A percentile compares a stretch with the other conserved stretches of the same genome.
Evolutionary conservation across 805 yeast species (phyloP).

Genomic region (Kuraishia ogatae): DNA sequence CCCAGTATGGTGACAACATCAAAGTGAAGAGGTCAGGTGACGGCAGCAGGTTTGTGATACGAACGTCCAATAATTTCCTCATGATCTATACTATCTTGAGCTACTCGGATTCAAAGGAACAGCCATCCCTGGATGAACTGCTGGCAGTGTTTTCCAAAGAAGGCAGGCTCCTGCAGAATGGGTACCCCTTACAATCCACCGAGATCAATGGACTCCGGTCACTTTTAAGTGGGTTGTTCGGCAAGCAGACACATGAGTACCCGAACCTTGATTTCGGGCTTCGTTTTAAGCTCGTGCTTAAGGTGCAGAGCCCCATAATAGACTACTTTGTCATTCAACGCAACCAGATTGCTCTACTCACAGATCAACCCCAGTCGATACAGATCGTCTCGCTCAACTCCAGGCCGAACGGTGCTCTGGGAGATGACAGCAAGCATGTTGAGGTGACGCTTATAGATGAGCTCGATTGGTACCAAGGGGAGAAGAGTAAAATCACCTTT

Average conservation of each 20-base stretch:
- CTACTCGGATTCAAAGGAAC: constrained; percentile 9
- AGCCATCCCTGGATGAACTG: constrained; percentile 15
- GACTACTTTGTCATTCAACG: constrained; percentile 19
- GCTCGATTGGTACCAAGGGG: constrained; percentile 21
- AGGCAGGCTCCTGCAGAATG: constrained; percentile 24
- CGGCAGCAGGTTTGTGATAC: constrained; percentile 32
- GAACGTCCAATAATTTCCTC: constrained; percentile 29
- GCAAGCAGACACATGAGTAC: constrained; percentile 12
- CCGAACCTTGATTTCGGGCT: constrained; percentile 24
- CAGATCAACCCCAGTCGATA: constrained; percentile 25
- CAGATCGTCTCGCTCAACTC: constrained; percentile 20
- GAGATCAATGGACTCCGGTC: constrained; percentile 12
- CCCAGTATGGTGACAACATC: constrained; percentile 37
- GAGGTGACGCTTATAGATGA: constrained; percentile 20
- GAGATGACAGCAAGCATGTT: constrained; percentile 15
- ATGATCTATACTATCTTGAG: constrained; percentile 31
- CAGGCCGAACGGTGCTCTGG: constrained; percentile 9
- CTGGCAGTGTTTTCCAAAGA: constrained; percentile 19
- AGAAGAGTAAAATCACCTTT: constrained; percentile 9
- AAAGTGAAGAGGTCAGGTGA: constrained; percentile 28
- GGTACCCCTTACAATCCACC: constrained; percentile 15
- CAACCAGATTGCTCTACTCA: constrained; percentile 16
- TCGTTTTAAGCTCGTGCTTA: constrained; percentile 24
- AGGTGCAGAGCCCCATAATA: constrained; percentile 21
- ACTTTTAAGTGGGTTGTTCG: constrained; percentile 17